Evolutionary conservation across 306 rosid genomes (phyloP).

Genomic region (Inga laurina): DNA sequence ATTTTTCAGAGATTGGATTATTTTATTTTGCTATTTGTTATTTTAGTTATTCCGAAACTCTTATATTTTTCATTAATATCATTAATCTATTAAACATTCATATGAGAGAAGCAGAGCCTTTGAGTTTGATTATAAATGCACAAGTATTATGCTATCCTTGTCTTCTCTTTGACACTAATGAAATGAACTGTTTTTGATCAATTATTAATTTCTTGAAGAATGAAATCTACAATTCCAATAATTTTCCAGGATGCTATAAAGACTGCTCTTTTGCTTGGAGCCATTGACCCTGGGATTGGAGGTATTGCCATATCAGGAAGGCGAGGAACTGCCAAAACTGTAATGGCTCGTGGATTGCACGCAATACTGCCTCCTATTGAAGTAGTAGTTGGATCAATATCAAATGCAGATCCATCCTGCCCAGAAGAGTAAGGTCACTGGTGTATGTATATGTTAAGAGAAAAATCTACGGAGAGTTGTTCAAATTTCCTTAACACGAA

Average conservation of each 20-base stretch:
- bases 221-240: constrained; percentile 16
- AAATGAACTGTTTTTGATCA: background rate
- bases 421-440: constrained; percentile 85
- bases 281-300: constrained; percentile 81
- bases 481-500: background rate
- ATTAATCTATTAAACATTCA: background rate
- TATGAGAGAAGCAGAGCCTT: background rate
- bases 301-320: constrained; percentile 93
- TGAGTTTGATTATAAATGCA: background rate
- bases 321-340: constrained; percentile 94
- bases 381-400: constrained; percentile 76
- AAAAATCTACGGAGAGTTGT: background rate
- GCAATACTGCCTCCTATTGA: constrained; percentile 94
- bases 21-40: background rate
- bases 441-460: background rate
- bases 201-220: constrained; percentile 5
- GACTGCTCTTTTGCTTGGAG: constrained; percentile 94
- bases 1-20: background rate
- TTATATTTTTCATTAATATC: background rate
- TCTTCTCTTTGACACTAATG: background rate
- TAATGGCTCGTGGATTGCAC: constrained; percentile 94
- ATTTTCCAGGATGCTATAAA: constrained; percentile 84
- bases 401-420: constrained; percentile 88
- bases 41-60: background rate
- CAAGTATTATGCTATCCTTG: background rate